phyloP scores from a whole-genome alignment of 345 rosid genomes.

The Eucalyptus fibrosa region DNA sequence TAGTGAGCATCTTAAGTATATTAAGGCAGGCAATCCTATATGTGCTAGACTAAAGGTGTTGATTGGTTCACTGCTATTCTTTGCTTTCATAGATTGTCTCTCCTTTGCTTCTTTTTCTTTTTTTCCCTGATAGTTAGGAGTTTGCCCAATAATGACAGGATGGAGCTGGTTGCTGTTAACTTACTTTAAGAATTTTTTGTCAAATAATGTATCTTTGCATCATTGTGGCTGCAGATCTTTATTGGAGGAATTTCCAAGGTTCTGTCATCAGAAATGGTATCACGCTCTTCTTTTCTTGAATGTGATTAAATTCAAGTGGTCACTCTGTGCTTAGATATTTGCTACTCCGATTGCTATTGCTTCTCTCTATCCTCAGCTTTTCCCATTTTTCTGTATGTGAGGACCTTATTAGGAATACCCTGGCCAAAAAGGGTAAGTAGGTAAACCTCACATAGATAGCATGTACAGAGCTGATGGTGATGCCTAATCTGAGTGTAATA shows the following conservation, averaged over 20 bases:
- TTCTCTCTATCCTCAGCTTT: neutral
- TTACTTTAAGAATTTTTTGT: neutral
- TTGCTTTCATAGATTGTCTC: neutral
- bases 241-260: conserved; percentile 70
- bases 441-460: neutral
- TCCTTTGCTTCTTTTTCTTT: neutral
- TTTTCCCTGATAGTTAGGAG: neutral
- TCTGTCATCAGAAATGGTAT: conserved; percentile 83
- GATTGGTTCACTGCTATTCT: neutral
- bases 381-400: neutral
- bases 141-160: neutral
- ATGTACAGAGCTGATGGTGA: neutral
- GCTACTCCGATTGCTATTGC: neutral
- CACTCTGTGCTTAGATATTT: neutral
- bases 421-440: neutral
- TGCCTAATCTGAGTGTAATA: neutral
- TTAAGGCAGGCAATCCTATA: neutral
- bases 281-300: neutral
- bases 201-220: neutral
- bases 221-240: conserved; percentile 58
- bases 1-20: neutral
- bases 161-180: neutral
- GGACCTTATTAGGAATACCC: neutral
- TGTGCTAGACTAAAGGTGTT: neutral
- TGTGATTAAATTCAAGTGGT: neutral